Evolutionary conservation across 2,329 filamentous ascomycete genomes (phyloP).

Genomic region (Apiospora arundinis): DNA sequence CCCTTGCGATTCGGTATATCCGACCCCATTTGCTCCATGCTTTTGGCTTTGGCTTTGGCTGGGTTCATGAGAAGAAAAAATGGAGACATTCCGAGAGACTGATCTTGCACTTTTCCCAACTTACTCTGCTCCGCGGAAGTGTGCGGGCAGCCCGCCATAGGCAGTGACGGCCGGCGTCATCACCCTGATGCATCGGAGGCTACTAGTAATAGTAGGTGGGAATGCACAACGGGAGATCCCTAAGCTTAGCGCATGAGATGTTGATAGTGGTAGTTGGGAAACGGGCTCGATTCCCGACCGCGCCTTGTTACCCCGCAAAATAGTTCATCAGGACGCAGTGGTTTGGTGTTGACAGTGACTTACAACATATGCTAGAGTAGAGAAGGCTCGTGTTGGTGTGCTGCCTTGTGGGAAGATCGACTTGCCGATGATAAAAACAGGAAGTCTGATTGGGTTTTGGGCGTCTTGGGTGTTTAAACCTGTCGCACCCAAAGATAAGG

Average conservation of each 20-base stretch:
- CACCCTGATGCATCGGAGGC: background rate
- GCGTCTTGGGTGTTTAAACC: background rate
- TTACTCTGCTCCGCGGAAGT: background rate
- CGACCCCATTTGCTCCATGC: background rate
- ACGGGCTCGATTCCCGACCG: background rate
- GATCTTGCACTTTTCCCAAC: background rate
- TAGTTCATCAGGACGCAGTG: background rate
- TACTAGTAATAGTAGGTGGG: constrained; percentile 8
- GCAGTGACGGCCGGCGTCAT: background rate
- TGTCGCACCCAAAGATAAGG: constrained; percentile 10
- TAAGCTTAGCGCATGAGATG: background rate
- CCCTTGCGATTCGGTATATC: background rate
- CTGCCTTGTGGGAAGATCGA: background rate
- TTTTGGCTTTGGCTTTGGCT: background rate
- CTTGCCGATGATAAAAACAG: background rate
- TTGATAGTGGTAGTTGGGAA: background rate
- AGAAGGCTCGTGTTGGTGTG: background rate
- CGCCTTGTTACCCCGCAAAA: constrained; percentile 7
- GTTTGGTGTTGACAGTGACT: background rate
- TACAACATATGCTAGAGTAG: too few relatives aligned
- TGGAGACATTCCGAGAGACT: background rate
- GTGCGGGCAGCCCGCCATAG: background rate
- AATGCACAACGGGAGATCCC: constrained; percentile 13
- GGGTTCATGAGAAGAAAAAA: background rate
- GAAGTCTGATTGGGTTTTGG: constrained; percentile 12